Conservation (phyloP, 106 monocot species). For the Phalaenopsis equestris region DNA sequence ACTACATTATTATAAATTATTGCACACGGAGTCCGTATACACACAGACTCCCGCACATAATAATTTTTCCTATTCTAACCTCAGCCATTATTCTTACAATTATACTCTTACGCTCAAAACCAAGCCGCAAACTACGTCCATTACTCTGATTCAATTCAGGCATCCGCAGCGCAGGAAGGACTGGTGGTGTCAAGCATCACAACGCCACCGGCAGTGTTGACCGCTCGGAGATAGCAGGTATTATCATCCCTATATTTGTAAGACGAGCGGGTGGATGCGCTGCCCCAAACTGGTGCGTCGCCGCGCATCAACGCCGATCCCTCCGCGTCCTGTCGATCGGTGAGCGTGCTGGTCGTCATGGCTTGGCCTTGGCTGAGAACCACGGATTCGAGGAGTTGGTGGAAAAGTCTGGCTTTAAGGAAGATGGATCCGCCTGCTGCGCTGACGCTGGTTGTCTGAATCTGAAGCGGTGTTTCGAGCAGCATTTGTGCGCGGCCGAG, state of each 20-base stretch:
- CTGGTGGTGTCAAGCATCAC: constrained; percentile 15
- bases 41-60: no score
- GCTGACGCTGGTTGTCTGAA: constrained; percentile 6
- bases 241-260: constrained; percentile 25
- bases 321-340: constrained; percentile 24
- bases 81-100: no score
- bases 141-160: no score
- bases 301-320: constrained; percentile 23
- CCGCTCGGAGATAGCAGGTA: constrained; percentile 23
- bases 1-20: no score
- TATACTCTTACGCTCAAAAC: no score
- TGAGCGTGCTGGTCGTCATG: constrained; percentile 13
- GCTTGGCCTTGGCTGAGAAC: constrained; percentile 6
- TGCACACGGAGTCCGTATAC: no score
- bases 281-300: constrained; percentile 21
- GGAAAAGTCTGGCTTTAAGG: constrained; percentile 27
- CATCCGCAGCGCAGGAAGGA: constrained; percentile 5
- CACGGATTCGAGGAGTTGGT: constrained; percentile 21
- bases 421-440: constrained; percentile 15
- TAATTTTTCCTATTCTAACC: no score
- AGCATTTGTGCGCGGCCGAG: constrained; percentile 14
- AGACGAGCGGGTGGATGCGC: constrained; percentile 16
- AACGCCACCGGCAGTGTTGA: constrained; percentile 19
- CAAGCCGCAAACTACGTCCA: no score
- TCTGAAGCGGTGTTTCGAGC: constrained; percentile 15